phyloP scores from a whole-genome alignment of 805 yeast genomes.

The Teunomyces barrocoloradensis region DNA sequence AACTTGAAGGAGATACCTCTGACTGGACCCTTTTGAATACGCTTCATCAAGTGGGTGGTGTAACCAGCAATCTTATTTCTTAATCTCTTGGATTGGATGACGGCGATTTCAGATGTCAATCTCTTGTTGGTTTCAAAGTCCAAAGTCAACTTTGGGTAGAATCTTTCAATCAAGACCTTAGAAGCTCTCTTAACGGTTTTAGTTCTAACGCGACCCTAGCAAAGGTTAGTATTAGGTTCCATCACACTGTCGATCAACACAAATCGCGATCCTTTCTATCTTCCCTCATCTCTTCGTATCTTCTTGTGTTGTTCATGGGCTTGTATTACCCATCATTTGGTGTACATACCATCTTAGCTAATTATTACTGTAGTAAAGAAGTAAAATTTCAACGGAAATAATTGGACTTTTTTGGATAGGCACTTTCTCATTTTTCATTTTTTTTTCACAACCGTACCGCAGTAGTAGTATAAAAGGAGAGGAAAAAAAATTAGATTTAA shows the following conservation, averaged over 20 bases:
- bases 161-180: slow-evolving; percentile 98
- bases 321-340: not conserved
- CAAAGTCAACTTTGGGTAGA: slow-evolving; percentile 99
- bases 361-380: slow-evolving; percentile 19
- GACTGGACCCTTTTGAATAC: slow-evolving; percentile 99
- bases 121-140: slow-evolving; percentile 99
- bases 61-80: slow-evolving; percentile 99
- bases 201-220: slow-evolving; percentile 99
- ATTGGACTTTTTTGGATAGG: not conserved
- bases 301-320: not conserved
- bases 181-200: slow-evolving; percentile 99
- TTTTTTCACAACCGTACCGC: slow-evolving; percentile 3
- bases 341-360: slow-evolving; percentile 35
- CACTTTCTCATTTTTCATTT: slow-evolving; percentile 2
- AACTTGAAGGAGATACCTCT: slow-evolving; percentile 99
- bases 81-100: slow-evolving; percentile 98
- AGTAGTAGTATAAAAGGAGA: not conserved
- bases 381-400: slow-evolving; percentile 3
- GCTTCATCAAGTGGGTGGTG: slow-evolving; percentile 99
- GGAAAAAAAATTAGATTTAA: not conserved
- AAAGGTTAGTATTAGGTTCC: slow-evolving; percentile 22
- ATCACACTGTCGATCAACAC: slow-evolving; percentile 14
- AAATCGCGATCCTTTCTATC: too few relatives aligned
- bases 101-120: slow-evolving; percentile 96
- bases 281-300: too few relatives aligned